Base-by-base conservation (phyloP, 2,329 filamentous ascomycete genomes). In the Diaporthe citri region DNA sequence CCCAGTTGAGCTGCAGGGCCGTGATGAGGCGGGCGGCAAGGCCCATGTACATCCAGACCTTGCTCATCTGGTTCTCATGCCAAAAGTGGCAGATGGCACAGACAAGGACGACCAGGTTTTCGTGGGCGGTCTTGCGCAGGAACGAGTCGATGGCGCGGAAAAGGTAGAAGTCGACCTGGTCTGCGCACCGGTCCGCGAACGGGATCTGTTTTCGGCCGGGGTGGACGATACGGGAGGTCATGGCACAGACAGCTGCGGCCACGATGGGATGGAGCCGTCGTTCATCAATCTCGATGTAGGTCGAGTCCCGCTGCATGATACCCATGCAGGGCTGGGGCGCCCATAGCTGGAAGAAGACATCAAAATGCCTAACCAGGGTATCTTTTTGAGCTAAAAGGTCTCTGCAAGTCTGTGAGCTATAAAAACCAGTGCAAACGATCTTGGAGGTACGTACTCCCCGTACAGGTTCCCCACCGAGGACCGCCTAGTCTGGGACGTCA, bases 1-100 rank as follows among this genome's bases (percentile, higher is more conserved):
- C 83, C 84, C 84, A 85, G 76, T 86, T 86, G 12, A 84, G 76
- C 70, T 85, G 84, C 34, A 85, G 77, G 17, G 83, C 84, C 25
- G 82, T 78, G 80, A 85, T 82, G 56, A 85, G 78, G 28, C 84
- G 81, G 12, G 80, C 80, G 4, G 83, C 83, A 10, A 84, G 78
- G 8, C 83, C 83, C 60, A 84, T 81, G 62, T 83, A 83, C 74
- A 85, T 83, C 84, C 84, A 86, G 15, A 84, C 82, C 76, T 85
- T 85, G 73, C 83, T 82, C 70, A 83, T 82, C 43, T 82, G 81
- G 34, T 82, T 82, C 13, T 81, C 80, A 36, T 85, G 77, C 46
- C 84, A 80, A 75, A 85, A 83, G 74, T 84, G 84, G 8, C 83
- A 81, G 76, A 81, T 83, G 4, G 85, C 78, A 7, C 83, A 80